A percentile compares a stretch with the other conserved stretches of the same genome.
phyloP scores from a whole-genome alignment of 2,329 filamentous ascomycete genomes.

The Lachnellula cervina region DNA sequence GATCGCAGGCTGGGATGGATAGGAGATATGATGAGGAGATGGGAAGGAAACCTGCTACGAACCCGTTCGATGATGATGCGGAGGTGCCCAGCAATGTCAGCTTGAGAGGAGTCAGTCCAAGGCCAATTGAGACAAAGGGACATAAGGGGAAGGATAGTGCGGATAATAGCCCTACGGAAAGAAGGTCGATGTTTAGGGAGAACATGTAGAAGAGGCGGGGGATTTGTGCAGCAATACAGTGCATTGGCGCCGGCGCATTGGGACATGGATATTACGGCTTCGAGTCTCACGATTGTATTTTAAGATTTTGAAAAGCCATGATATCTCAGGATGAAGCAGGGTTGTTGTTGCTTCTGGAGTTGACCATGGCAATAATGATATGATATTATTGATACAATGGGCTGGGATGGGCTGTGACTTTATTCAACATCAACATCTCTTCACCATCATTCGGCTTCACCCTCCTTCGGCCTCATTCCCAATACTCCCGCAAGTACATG shows the following conservation, averaged over 20 bases:
- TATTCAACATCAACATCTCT: neutral
- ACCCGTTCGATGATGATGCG: constrained; percentile 68
- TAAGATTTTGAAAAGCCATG: neutral
- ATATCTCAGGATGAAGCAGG: neutral
- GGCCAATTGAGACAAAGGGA: constrained; percentile 55
- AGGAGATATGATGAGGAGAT: constrained; percentile 42
- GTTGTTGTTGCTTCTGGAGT: neutral
- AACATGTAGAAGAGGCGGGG: constrained; percentile 46
- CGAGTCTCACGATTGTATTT: neutral
- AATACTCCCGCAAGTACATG: neutral
- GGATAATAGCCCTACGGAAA: constrained; percentile 60
- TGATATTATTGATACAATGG: neutral
- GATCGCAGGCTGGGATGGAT: constrained; percentile 39
- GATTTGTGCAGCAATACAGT: no score
- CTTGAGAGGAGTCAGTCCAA: constrained; percentile 68
- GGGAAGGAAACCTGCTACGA: constrained; percentile 37
- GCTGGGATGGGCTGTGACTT: neutral
- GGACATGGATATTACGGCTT: neutral
- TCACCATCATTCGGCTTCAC: neutral
- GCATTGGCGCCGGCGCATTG: neutral
- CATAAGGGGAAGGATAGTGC: constrained; percentile 18
- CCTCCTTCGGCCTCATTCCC: neutral
- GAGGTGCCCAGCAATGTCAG: constrained; percentile 53
- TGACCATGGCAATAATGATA: no score
- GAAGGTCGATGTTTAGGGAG: constrained; percentile 66